phyloP scores from a whole-genome alignment of 176 grass and related monocot genomes.

The Dendrocalamus sinicus region DNA sequence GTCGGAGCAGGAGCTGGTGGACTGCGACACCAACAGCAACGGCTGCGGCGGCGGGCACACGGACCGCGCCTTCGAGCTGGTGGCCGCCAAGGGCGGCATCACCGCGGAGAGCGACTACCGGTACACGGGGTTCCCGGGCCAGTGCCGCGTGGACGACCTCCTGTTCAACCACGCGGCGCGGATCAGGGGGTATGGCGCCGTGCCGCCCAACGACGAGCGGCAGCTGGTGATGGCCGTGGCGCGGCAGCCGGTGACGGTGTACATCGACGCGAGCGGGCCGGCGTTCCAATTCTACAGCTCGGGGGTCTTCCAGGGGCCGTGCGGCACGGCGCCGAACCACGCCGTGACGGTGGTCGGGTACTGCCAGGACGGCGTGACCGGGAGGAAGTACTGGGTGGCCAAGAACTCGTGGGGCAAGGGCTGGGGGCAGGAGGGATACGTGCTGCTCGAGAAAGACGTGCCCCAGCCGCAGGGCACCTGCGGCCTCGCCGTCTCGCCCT shows the following conservation, averaged over 20 bases:
- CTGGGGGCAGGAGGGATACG: slow-evolving; percentile 57
- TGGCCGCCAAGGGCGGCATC: slow-evolving; percentile 19
- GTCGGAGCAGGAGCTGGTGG: slow-evolving; percentile 48
- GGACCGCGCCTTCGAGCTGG: slow-evolving; percentile 38
- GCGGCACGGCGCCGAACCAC: slow-evolving; percentile 28
- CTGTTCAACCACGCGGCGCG: slow-evolving; percentile 9
- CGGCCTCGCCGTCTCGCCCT: slow-evolving; percentile 43
- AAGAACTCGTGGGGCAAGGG: slow-evolving; percentile 62
- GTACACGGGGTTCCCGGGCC: background rate
- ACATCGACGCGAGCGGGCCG: slow-evolving; percentile 32
- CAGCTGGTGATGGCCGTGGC: slow-evolving; percentile 47
- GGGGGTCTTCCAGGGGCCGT: slow-evolving; percentile 50
- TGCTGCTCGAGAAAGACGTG: slow-evolving; percentile 48
- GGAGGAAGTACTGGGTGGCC: slow-evolving; percentile 47
- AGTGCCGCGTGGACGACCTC: slow-evolving; percentile 1
- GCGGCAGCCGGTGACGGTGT: slow-evolving; percentile 58
- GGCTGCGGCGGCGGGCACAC: slow-evolving; percentile 37
- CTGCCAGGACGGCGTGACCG: slow-evolving; percentile 20
- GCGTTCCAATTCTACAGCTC: slow-evolving; percentile 58
- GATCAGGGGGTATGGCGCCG: background rate
- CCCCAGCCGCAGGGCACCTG: slow-evolving; percentile 33
- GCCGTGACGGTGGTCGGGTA: slow-evolving; percentile 55
- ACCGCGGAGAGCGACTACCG: slow-evolving; percentile 3
- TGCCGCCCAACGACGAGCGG: slow-evolving; percentile 40
- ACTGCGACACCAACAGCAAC: slow-evolving; percentile 13